Conservation (phyloP, 805 yeast species). For the Jamesozyma jinghongensis region DNA sequence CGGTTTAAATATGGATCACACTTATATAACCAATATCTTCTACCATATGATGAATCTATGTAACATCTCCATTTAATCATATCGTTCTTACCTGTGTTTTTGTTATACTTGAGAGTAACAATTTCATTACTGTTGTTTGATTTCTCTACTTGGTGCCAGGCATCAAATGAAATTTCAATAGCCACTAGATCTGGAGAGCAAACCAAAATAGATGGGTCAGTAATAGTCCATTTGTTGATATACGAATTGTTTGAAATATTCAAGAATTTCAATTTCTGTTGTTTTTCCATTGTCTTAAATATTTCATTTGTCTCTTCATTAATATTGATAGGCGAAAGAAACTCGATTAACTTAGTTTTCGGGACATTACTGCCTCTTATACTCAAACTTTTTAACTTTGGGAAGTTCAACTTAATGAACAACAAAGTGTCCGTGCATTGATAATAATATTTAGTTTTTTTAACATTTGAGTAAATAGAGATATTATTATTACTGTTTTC, state of each 20-base stretch:
- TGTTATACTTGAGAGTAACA: conserved; percentile 12
- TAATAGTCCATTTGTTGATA: conserved; percentile 52
- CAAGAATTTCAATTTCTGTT: conserved; percentile 41
- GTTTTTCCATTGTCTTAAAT: conserved; percentile 9
- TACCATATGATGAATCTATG: conserved; percentile 40
- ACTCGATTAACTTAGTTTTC: conserved; percentile 28
- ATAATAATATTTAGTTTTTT: conserved; percentile 20
- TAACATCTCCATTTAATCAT: conserved; percentile 28
- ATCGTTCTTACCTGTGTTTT: conserved; percentile 11
- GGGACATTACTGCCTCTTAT: conserved; percentile 31
- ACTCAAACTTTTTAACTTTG: conserved; percentile 31
- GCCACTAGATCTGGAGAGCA: conserved; percentile 45
- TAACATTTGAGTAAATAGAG: conserved; percentile 6
- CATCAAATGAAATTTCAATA: conserved; percentile 55
- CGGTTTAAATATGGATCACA: conserved; percentile 29
- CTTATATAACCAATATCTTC: conserved; percentile 74
- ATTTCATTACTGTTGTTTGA: conserved; percentile 23
- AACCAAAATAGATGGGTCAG: conserved; percentile 37
- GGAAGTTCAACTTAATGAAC: conserved; percentile 34
- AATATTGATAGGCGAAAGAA: conserved; percentile 24
- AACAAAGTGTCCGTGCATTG: conserved; percentile 28
- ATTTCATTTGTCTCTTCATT: conserved; percentile 7
- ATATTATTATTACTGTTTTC: background rate
- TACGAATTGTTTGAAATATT: conserved; percentile 59
- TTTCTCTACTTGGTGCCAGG: conserved; percentile 30